These are phyloP conservation scores for Ceratobasidium papillatum DNA, from an alignment of 1,284 basidiomycete genomes.

Conservation along the genomic window DNA sequence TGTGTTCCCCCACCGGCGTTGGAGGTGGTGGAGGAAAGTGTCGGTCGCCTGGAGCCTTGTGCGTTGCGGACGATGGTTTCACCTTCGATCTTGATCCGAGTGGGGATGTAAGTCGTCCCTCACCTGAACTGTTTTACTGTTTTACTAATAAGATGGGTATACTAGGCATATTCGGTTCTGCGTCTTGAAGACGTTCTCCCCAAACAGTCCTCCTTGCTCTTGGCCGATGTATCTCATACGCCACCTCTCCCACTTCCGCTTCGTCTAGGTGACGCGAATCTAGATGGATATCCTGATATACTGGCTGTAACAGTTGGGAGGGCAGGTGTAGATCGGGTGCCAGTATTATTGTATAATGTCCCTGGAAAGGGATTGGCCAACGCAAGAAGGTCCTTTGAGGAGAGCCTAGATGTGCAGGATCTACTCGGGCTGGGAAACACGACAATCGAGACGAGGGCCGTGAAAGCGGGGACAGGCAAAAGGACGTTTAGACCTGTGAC, in stretches of 20 bases:
- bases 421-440: neutral
- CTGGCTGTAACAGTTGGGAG: constrained; percentile 69
- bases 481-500: constrained; percentile 71
- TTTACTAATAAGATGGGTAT: neutral
- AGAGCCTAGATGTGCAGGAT: neutral
- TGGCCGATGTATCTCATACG: constrained; percentile 68
- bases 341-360: constrained; percentile 19
- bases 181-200: constrained; percentile 69
- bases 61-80: constrained; percentile 82
- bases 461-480: constrained; percentile 55
- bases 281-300: constrained; percentile 95
- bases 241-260: constrained; percentile 80
- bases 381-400: neutral
- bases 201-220: constrained; percentile 63
- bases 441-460: neutral
- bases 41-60: constrained; percentile 81
- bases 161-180: constrained; percentile 57
- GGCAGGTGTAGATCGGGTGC: constrained; percentile 49
- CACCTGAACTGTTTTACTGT: constrained; percentile 2
- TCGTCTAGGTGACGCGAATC: constrained; percentile 88
- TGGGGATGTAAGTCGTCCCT: constrained; percentile 17
- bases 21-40: constrained; percentile 68
- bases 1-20: constrained; percentile 66
- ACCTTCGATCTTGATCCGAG: constrained; percentile 71
- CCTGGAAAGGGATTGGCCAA: neutral